Evolutionary conservation across 2,329 filamentous ascomycete species (phyloP), one percentile per base, ranked within the genome.

Genomic region (Proliferodiscus dingleyae): DNA sequence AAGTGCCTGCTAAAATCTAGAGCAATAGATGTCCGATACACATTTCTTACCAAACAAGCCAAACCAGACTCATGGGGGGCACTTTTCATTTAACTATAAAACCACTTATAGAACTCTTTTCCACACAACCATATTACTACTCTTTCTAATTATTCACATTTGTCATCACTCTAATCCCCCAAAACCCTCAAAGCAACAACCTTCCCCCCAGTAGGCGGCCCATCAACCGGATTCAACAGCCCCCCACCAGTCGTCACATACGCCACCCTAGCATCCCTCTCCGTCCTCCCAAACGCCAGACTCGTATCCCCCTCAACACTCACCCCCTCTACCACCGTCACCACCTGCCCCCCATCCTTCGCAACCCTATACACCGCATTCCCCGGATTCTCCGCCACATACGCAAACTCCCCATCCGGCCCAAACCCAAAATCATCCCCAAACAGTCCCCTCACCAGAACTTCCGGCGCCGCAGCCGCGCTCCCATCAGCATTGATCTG

Each of bases 401-500:
- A 49, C 23, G 37, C 41, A 11, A n/a, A n/a, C 22, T 44, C 37
- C 2, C 41, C 41, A 6, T 41, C 13, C 28, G 7, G 37, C 15
- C 44, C 46, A 16, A 49, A 26, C 13, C 34, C 37, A 21, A 49
- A 45, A 41, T 49, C 46, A 24, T 49, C 46, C 13, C 41, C 42
- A 4, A 33, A 8, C 6, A 22, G 28, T 4, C 19, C 37, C 7
- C 19, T 26, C 13, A 33, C 36, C 22, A 49, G 10, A 28, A 40
- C 19, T 16, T 41, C 22, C 10, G 15, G 6, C n/a, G n/a, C 3
- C 5, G 44, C 50, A 3, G 37, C 44, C 13, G 50, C 38, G 13
- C 43, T 45, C 21, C 56, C 53, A 10, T 52, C 21, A 5, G 24
- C 9, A 26, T 47, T 23, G 30, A 62, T 53, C 9, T 37, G 46